Evolutionary conservation across 768 basidiomycete species (phyloP), one percentile per base, ranked within the genome.

Genomic region (Suillus weaverae): DNA sequence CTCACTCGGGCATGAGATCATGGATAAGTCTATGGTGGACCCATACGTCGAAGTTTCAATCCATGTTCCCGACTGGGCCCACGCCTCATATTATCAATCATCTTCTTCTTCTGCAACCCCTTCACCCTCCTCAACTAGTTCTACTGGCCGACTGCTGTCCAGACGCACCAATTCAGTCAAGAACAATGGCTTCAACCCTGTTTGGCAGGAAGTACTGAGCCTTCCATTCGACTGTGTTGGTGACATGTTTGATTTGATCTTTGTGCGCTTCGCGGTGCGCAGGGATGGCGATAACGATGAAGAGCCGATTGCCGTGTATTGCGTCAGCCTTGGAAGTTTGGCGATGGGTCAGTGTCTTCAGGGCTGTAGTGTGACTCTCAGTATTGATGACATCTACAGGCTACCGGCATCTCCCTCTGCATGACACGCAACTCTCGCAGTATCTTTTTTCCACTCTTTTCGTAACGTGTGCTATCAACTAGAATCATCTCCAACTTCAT

Each of bases 361-460:
- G 32, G 20, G 11, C 11, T 35, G 26, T 20, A 38, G 7, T 18
- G 1, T 44, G 38, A 33, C 54, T 35, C 9, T 36, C 26, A 26
- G 48, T 38, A 14, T 56, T 51, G n/a, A 50, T 14, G 54, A 54
- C 10, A 32, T 65, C 33, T 51, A 5, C 53, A 94, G 96, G 97
- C 2, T 98, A 90, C 73, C 88, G 93, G 9, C 92, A 99, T 76
- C 76, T 99, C 6, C 95, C 97, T 0, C 79, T 99, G 41, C 92
- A 95, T 70, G 97, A 99, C 75, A 78, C 85, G 2, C 90, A 95
- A 73, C 86, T 94, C 51, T 90, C 91, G 44, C 94, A 95, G 71
- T 92, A 90, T 71, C 80, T 98, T 59, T 98, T 96, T 77, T 94
- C 95, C 30, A 95, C 95, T n/a, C 81, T 99, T 20, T 97, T 98